Conservation (phyloP, 805 yeast species). For the Kluyveromyces dobzhanskii region DNA sequence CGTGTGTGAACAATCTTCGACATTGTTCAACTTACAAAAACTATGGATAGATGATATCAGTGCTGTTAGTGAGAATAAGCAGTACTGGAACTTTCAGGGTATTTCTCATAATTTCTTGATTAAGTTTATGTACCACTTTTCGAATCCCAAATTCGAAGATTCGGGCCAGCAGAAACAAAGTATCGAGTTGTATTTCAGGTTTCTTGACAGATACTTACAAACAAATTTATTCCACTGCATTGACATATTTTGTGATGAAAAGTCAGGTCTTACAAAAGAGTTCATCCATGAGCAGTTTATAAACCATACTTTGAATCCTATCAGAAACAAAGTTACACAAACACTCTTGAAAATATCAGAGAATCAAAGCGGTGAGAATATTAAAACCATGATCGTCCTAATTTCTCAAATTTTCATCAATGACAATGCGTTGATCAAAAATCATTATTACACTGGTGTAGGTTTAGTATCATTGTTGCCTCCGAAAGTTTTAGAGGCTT, state of each 20-base stretch:
- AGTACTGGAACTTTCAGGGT: slow-evolving; percentile 39
- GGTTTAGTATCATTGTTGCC: slow-evolving; percentile 27
- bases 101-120: slow-evolving; percentile 38
- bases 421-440: slow-evolving; percentile 30
- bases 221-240: slow-evolving; percentile 34
- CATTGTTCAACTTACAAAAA: slow-evolving; percentile 12
- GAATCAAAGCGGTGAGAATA: slow-evolving; percentile 33
- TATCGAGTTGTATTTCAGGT: slow-evolving; percentile 44
- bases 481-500: slow-evolving; percentile 30
- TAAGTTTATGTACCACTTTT: slow-evolving; percentile 50
- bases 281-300: slow-evolving; percentile 34
- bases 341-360: slow-evolving; percentile 29
- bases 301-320: slow-evolving; percentile 33
- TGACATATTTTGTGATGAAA: slow-evolving; percentile 32
- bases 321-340: slow-evolving; percentile 34
- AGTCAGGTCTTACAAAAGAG: slow-evolving; percentile 18
- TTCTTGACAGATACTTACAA: slow-evolving; percentile 38
- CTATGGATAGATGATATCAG: slow-evolving; percentile 8
- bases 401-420: slow-evolving; percentile 34
- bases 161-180: slow-evolving; percentile 33
- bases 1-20: slow-evolving; percentile 14
- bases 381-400: slow-evolving; percentile 30
- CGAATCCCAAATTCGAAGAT: slow-evolving; percentile 26
- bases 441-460: slow-evolving; percentile 35
- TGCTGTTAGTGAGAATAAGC: background rate